phyloP scores from a whole-genome alignment of 2,329 filamentous ascomycete species.

The Aspergillus eucalypticola region DNA sequence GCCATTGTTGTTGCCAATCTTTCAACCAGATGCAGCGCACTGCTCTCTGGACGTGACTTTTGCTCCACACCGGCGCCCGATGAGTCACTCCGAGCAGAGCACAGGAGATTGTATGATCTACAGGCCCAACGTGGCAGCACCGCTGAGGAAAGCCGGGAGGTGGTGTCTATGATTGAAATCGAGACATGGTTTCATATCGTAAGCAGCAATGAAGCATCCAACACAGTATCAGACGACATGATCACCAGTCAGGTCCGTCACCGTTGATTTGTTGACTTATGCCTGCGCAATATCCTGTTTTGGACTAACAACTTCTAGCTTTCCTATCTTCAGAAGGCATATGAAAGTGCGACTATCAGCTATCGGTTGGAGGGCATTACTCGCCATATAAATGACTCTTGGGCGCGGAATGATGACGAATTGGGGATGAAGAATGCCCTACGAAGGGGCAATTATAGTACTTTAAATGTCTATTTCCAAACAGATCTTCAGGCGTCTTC shows the following conservation, averaged over 20 bases:
- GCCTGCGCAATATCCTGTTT: not conserved
- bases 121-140: constrained; percentile 15
- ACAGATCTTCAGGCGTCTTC: constrained; percentile 48
- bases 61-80: constrained; percentile 36
- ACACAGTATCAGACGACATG: constrained; percentile 35
- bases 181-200: constrained; percentile 49
- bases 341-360: constrained; percentile 47
- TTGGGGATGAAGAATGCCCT: constrained; percentile 55
- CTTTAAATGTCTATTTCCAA: constrained; percentile 63
- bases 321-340: constrained; percentile 48
- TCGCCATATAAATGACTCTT: constrained; percentile 55
- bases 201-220: constrained; percentile 31
- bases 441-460: constrained; percentile 54
- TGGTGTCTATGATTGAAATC: constrained; percentile 33
- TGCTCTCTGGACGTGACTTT: constrained; percentile 22
- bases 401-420: constrained; percentile 54
- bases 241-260: constrained; percentile 36
- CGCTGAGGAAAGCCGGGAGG: constrained; percentile 22
- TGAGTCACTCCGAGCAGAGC: constrained; percentile 26
- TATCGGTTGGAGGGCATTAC: constrained; percentile 54
- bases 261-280: not conserved
- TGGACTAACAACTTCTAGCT: constrained; percentile 18
- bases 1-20: constrained; percentile 21
- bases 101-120: constrained; percentile 26
- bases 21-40: constrained; percentile 22